Evolutionary conservation across 202 grass and related monocot species (phyloP).

Genomic region (Musa balbisiana): DNA sequence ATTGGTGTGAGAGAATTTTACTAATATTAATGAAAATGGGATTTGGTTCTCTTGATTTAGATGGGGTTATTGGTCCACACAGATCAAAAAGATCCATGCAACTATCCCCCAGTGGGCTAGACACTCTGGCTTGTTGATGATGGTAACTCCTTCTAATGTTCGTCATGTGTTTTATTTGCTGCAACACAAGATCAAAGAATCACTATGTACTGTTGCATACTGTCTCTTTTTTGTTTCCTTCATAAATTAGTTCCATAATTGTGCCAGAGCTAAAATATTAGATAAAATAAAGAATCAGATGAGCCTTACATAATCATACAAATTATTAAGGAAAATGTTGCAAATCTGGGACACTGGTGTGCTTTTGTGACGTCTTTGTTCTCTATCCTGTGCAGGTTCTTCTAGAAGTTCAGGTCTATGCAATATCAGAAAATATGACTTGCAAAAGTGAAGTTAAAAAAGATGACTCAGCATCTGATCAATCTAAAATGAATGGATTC

Average conservation of each 20-base stretch:
- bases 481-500: slow-evolving; percentile 7
- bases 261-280: too few species aligned
- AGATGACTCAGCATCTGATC: slow-evolving; percentile 39
- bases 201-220: background rate
- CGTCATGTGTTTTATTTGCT: background rate
- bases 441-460: slow-evolving; percentile 45
- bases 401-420: slow-evolving; percentile 86
- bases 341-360: background rate
- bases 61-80: too few species aligned
- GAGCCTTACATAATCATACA: too few species aligned
- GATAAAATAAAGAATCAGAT: too few species aligned
- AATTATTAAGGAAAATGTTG: background rate
- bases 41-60: too few species aligned
- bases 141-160: too few species aligned
- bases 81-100: too few species aligned
- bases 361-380: slow-evolving; percentile 22
- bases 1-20: too few species aligned
- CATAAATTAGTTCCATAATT: background rate
- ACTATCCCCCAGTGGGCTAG: too few species aligned
- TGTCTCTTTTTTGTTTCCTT: background rate
- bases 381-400: slow-evolving; percentile 53
- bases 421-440: slow-evolving; percentile 46
- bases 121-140: too few species aligned
- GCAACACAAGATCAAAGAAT: background rate
- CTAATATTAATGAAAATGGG: too few species aligned